Evolutionary conservation across 352 stramenopile genomes (phyloP), one percentile per base, ranked within the genome.

Genomic region (Thalassiosira oceanica): DNA sequence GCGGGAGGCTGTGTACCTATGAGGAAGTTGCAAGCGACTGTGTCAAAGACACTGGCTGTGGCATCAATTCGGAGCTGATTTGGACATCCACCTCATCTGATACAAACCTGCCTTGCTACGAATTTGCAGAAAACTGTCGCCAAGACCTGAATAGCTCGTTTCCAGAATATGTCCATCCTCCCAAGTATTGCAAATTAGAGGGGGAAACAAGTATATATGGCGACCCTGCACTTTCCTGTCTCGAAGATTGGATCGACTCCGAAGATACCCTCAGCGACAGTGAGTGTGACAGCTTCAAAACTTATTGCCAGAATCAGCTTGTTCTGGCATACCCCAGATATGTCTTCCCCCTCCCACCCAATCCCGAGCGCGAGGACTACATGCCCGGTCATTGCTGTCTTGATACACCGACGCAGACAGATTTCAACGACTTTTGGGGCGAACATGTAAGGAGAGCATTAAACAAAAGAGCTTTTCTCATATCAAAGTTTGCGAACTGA

Each of bases 391-490:
- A 39, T 39, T 39, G 33, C 33, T 39, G 33, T n/a, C 33, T 39
- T 39, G 33, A 39, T n/a, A 39, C 33, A 10, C 33, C 33, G 10
- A 39, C 33, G 10, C 10, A 39, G n/a, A 39, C 33, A n/a, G 33
- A 39, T 39, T n/a, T n/a, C 33, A 39, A 39, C 33, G 10, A 10
- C n/a, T 39, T 39, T n/a, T 39, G 33, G 33, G 33, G 33, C 33
- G 33, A 39, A 11, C 33, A 39, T 39, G 33, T 39, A 39, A 39
- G 33, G n/a, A n/a, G n/a, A n/a, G n/a, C n/a, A n/a, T n/a, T n/a
- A n/a, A n/a, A n/a, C n/a, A n/a, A n/a, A n/a, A n/a, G n/a, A n/a
- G n/a, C n/a, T n/a, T n/a, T n/a, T n/a, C n/a, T n/a, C n/a, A n/a
- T n/a, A n/a, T n/a, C n/a, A n/a, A n/a, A n/a, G n/a, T n/a, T n/a